These are phyloP conservation scores for Saccharomyces hybrid DNA, from an alignment of 1,139 yeast species.

Conservation along the genomic window DNA sequence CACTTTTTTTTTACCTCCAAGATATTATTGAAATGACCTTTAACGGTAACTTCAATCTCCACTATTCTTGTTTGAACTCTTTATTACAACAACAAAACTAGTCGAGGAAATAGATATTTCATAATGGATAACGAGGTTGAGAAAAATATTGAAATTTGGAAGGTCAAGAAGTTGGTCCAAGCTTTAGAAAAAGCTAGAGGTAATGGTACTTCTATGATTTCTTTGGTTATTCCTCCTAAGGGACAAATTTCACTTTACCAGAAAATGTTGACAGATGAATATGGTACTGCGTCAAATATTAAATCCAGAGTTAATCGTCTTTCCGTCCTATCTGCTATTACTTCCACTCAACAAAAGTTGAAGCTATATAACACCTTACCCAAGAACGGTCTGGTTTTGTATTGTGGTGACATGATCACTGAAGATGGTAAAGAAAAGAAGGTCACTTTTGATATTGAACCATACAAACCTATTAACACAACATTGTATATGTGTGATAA, in stretches of 20 bases:
- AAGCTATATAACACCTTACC: constrained; percentile 87
- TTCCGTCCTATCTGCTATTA: constrained; percentile 91
- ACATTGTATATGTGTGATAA: constrained; percentile 93
- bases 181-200: constrained; percentile 88
- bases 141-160: constrained; percentile 97
- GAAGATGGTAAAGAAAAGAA: constrained; percentile 97
- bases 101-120: neutral
- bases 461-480: constrained; percentile 96
- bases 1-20: neutral
- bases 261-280: constrained; percentile 94
- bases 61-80: too few species aligned
- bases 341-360: constrained; percentile 93
- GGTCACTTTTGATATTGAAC: constrained; percentile 90
- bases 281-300: constrained; percentile 96
- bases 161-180: constrained; percentile 87
- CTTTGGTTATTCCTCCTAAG: constrained; percentile 89
- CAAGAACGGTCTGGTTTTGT: constrained; percentile 85
- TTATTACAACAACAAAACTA: neutral
- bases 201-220: constrained; percentile 98
- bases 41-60: neutral
- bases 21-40: neutral
- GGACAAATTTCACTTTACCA: constrained; percentile 85
- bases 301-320: constrained; percentile 94
- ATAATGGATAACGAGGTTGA: constrained; percentile 45
- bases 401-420: constrained; percentile 97